Percentiles rank a stretch among this genome's conserved stretches.
Evolutionary conservation across 345 rosid genomes (phyloP).

Genomic region (Arabidopsis arenosa): DNA sequence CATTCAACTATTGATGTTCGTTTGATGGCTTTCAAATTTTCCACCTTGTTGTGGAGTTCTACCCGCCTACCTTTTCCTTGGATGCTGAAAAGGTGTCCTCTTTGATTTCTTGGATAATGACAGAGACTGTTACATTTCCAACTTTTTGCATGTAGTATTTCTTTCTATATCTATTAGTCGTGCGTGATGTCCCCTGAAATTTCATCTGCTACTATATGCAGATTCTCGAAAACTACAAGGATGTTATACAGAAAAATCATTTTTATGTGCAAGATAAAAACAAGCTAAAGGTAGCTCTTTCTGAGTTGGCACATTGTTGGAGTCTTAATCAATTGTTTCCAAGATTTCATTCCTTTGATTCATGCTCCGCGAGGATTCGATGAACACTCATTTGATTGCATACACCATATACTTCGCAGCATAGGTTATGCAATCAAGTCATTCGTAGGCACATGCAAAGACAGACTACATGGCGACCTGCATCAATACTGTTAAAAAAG

Average conservation of each 20-base stretch:
- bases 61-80: conserved; percentile 67
- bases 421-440: conserved; percentile 57
- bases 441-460: conserved; percentile 44
- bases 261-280: conserved; percentile 72
- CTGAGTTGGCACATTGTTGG: too few species aligned
- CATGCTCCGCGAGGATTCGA: conserved; percentile 54
- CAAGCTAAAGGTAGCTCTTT: conserved; percentile 69
- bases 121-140: background rate
- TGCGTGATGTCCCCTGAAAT: conserved; percentile 2
- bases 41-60: conserved; percentile 66
- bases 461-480: conserved; percentile 32
- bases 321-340: conserved; percentile 68
- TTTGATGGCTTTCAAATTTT: conserved; percentile 84
- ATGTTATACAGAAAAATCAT: conserved; percentile 66
- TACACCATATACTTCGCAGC: conserved; percentile 64
- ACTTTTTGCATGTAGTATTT: background rate
- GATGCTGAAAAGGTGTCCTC: conserved; percentile 76
- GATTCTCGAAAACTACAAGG: conserved; percentile 83
- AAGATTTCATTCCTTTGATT: conserved; percentile 65
- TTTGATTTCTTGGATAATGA: conserved; percentile 9
- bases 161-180: background rate
- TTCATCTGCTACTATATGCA: conserved; percentile 36
- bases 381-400: conserved; percentile 65
- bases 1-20: conserved; percentile 77
- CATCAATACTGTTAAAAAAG: background rate